Base-by-base conservation (phyloP, 345 rosid species). In the Aegle marmelos region DNA sequence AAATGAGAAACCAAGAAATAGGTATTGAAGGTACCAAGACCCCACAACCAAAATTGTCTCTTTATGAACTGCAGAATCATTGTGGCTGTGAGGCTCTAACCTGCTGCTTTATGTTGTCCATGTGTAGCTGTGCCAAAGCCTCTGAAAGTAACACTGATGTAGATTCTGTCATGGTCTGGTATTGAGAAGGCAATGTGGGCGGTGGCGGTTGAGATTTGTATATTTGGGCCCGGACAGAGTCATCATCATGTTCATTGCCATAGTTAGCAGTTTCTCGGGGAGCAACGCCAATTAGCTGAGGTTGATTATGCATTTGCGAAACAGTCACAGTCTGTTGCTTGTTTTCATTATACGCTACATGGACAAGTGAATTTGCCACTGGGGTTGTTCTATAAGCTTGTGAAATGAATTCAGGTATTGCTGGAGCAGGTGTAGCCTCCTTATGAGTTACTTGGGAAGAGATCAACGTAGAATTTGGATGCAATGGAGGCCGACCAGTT, bases 161-260 rank as follows among this genome's bases (percentile, higher is more conserved):
- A 33, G 87, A 86, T 11, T 82, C 75, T 37, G 86, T 78, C 86
- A 83, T 75, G 76, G 90, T 88, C 82, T 84, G 87, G 70, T 82
- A 81, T 34, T 91, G 90, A 78, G 91, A 76, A 71, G 89, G 86
- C 79, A 88, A 62, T 19, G 77, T 39, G 0, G 98, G 97, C 27
- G 89, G 89, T 1, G 90, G 94, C 63, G 98, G 98, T 86, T 92
- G 96, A 79, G 98, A 84, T 85, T 94, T 90, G 84, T 92, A 94
- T 78, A 94, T 90, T 77, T 84, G 97, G 68, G 87, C 83, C 66
- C 81, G 88, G 22, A 83, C 79, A 72, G 85, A 84, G 36, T 92
- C 93, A 19, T 90, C 93, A 34, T 86, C 90, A 70, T 79, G 76
- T 76, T 88, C 85, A 21, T 78, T 82, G 69, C 76, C 41, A 30